These are phyloP conservation scores for Rubia balearica DNA, from an alignment of 305 asterid species.

Conservation along the genomic window DNA sequence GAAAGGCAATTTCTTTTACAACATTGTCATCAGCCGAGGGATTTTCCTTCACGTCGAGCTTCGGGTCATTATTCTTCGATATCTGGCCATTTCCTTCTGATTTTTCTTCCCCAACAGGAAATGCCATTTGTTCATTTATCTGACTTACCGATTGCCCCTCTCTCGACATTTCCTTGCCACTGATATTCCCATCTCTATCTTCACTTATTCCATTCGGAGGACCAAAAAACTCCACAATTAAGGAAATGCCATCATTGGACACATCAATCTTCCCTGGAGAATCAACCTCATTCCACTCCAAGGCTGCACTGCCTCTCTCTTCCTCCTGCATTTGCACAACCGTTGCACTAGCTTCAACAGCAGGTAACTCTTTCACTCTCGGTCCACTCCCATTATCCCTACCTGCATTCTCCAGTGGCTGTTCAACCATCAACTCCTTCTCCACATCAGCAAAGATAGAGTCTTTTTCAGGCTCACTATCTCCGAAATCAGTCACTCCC, in stretches of 20 bases:
- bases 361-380: constrained; percentile 19
- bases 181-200: constrained; percentile 15
- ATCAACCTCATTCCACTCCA: constrained; percentile 27
- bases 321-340: constrained; percentile 13
- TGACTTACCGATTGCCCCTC: constrained; percentile 11
- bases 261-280: constrained; percentile 35
- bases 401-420: constrained; percentile 9
- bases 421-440: constrained; percentile 14
- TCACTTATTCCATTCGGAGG: constrained; percentile 36
- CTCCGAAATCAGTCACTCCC: constrained; percentile 24
- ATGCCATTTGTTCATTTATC: not conserved
- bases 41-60: constrained; percentile 10
- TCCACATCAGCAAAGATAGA: constrained; percentile 14
- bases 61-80: not conserved
- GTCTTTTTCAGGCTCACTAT: constrained; percentile 14
- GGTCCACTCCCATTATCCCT: constrained; percentile 11
- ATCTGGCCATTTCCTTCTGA: constrained; percentile 8
- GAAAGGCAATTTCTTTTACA: constrained; percentile 26
- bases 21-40: constrained; percentile 5
- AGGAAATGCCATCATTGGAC: constrained; percentile 43
- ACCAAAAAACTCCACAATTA: constrained; percentile 65
- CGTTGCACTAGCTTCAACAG: constrained; percentile 19
- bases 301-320: constrained; percentile 18
- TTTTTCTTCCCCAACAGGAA: constrained; percentile 9
- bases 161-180: constrained; percentile 8